phyloP scores from a whole-genome alignment of 805 yeast genomes.

The Metschnikowia borealis region DNA sequence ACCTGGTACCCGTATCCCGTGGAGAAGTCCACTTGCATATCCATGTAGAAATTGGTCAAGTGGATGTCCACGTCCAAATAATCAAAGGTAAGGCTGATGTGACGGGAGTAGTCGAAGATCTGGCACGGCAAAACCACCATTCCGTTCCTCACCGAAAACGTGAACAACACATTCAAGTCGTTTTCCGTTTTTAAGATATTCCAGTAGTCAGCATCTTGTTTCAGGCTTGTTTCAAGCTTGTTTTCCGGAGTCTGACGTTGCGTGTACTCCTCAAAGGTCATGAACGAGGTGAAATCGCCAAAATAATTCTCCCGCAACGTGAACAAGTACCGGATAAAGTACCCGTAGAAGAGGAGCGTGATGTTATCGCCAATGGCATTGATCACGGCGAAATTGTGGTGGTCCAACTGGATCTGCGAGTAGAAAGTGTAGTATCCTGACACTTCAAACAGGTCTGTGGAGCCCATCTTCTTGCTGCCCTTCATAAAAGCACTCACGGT shows the following conservation, averaged over 20 bases:
- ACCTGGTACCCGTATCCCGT: slow-evolving; percentile 40
- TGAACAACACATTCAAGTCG: slow-evolving; percentile 73
- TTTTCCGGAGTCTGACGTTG: slow-evolving; percentile 4
- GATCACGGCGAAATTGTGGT: slow-evolving; percentile 66
- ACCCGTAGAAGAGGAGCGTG: slow-evolving; percentile 73
- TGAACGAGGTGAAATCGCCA: slow-evolving; percentile 80
- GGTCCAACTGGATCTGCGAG: slow-evolving; percentile 55
- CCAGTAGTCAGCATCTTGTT: slow-evolving; percentile 29
- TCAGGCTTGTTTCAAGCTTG: neutral
- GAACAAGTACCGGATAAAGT: slow-evolving; percentile 69
- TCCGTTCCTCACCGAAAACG: slow-evolving; percentile 68
- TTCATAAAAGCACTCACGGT: slow-evolving; percentile 70
- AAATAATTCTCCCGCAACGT: slow-evolving; percentile 82
- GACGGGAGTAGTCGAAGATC: slow-evolving; percentile 60
- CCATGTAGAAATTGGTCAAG: slow-evolving; percentile 91
- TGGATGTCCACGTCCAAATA: slow-evolving; percentile 74
- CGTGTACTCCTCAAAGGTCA: slow-evolving; percentile 75
- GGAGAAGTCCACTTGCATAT: slow-evolving; percentile 69
- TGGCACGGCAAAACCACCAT: slow-evolving; percentile 69
- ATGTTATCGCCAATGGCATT: slow-evolving; percentile 64
- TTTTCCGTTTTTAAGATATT: slow-evolving; percentile 50
- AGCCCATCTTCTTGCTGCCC: slow-evolving; percentile 57
- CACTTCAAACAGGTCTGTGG: slow-evolving; percentile 56
- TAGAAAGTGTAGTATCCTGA: slow-evolving; percentile 64
- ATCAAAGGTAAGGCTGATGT: slow-evolving; percentile 59